Base-by-base conservation (phyloP, 2,329 filamentous ascomycete genomes). In the Botrytis fabae region DNA sequence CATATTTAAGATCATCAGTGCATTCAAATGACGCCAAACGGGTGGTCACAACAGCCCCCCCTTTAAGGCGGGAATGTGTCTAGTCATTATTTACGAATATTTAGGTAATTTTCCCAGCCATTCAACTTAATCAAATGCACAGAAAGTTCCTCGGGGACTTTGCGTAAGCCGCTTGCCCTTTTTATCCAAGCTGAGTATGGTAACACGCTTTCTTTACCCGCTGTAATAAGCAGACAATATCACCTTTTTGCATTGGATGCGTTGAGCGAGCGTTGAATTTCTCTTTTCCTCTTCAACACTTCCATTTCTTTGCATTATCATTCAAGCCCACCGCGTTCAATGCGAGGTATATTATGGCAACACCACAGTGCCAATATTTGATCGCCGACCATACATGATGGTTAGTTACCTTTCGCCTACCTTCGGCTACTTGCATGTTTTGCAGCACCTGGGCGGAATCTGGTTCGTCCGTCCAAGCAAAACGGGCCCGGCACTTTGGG, bases 301-400 rank as follows among this genome's bases (percentile, higher is more conserved):
- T 66, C 48, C 35, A 44, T 71, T 40, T 40, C 38, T 35, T 51
- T 65, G 60, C 59, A 32, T 65, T 71, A 4, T 65, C 40, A 51
- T 57, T 59, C 6, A 54, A 25, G 32, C 32, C 18, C 69, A 54
- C n/a, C n/a, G 22, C 60, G 20, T 57, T n/a, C 2, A 51, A 44
- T 44, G 44, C 46, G 22, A 57, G 38, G 40, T 44, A 46, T 54
- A 10, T 57, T 32, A 46, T 51, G 48, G 70, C 46, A 66, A 44
- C 48, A 71, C 46, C 38, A 46, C 32, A 35, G 65, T 40, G 70
- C 60, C 60, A 51, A 66, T 42, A 22, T 66, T 65, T 71, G 70
- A 71, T 71, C 70, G 70, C 70, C 70, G 46, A 71, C 60, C 61
- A 66, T 66, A 66, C n/a, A 44, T 28, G 40, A 44, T 65, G 69